Conservation (phyloP, 2,329 filamentous ascomycete genomes). For the Sporothrix schenckii region DNA sequence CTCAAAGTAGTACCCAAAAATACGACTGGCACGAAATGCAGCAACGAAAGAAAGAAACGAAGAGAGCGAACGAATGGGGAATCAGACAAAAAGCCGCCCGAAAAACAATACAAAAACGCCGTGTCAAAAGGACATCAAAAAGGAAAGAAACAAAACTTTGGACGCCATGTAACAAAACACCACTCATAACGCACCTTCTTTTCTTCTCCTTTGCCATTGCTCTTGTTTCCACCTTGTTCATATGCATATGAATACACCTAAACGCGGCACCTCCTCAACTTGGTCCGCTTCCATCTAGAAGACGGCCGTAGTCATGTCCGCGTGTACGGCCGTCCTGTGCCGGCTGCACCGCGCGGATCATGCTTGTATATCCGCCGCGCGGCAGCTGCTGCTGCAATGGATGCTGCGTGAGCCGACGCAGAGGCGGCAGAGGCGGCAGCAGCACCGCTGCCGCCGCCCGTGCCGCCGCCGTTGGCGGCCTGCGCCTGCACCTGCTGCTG, state of each 20-base stretch:
- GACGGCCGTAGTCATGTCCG: not conserved
- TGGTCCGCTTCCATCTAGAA: not conserved
- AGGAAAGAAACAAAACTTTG: not conserved
- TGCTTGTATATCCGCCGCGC: slow-evolving; percentile 18
- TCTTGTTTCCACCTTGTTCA: too few species aligned
- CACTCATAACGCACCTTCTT: not conserved
- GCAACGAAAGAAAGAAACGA: not conserved
- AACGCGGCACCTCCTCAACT: not conserved
- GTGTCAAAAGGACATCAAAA: not conserved
- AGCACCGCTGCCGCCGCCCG: slow-evolving; percentile 22
- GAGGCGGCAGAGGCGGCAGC: not conserved
- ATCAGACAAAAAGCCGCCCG: slow-evolving; percentile 24
- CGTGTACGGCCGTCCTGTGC: not conserved
- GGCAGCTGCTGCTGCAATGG: not conserved
- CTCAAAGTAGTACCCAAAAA: not conserved
- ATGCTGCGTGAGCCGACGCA: not conserved
- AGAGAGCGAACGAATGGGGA: slow-evolving; percentile 11
- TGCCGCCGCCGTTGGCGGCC: slow-evolving; percentile 31
- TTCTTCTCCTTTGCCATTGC: too few species aligned
- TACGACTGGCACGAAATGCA: not conserved
- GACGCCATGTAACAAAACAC: not conserved
- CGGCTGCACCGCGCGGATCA: not conserved
- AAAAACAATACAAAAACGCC: not conserved
- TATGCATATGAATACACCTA: not conserved
- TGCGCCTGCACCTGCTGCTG: slow-evolving; percentile 47